Percentiles rank a stretch among this genome's conserved stretches.
Conservation (phyloP, 1,284 basidiomycete genomes). For the Crucibulum parvulum region DNA sequence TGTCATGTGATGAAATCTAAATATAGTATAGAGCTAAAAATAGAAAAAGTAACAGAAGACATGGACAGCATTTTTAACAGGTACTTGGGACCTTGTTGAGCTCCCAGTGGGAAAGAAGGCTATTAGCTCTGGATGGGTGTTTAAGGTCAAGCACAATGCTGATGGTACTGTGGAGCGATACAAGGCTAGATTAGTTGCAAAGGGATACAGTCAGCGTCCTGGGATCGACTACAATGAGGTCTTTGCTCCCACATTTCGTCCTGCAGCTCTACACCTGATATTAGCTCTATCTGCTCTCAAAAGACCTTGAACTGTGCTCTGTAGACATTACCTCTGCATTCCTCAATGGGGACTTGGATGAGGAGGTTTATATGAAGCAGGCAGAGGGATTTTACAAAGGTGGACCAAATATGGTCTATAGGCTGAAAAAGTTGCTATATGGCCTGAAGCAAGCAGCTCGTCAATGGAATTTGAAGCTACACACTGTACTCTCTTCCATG, state of each 20-base stretch:
- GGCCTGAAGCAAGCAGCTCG: slow-evolving; percentile 35
- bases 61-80: too few relatives aligned
- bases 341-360: slow-evolving; percentile 34
- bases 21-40: too few relatives aligned
- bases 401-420: slow-evolving; percentile 18
- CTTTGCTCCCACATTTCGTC: slow-evolving; percentile 42
- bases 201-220: slow-evolving; percentile 40
- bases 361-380: slow-evolving; percentile 37
- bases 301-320: slow-evolving; percentile 41
- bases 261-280: slow-evolving; percentile 35
- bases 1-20: too few relatives aligned
- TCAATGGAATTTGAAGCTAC: slow-evolving; percentile 26
- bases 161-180: too few relatives aligned
- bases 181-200: too few relatives aligned
- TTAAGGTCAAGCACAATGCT: too few relatives aligned
- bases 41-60: too few relatives aligned
- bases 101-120: too few relatives aligned
- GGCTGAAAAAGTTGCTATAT: slow-evolving; percentile 32
- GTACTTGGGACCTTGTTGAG: too few relatives aligned
- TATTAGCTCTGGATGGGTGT: too few relatives aligned
- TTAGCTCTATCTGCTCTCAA: slow-evolving; percentile 37
- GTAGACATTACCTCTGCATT: slow-evolving; percentile 40
- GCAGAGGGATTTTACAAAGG: slow-evolving; percentile 31
- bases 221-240: slow-evolving; percentile 48
- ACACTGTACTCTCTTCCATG: slow-evolving; percentile 13